A percentile compares a stretch with the other conserved stretches of the same genome.
phyloP scores from a whole-genome alignment of 331 rosid genomes.

The Quercus phellos region DNA sequence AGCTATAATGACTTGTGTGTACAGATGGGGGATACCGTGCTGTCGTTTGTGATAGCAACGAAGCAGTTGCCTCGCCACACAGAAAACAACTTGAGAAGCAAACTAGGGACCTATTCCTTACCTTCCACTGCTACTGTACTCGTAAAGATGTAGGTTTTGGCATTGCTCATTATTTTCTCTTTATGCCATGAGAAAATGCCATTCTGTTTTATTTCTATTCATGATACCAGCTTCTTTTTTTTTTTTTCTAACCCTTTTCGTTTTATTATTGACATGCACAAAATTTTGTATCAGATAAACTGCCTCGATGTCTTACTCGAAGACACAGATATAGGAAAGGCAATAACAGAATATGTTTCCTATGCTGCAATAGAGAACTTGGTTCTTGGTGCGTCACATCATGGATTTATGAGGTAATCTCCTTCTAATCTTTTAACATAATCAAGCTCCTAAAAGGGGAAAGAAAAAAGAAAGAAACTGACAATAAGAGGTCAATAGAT shows the following conservation, averaged over 20 bases:
- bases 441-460: too few relatives aligned
- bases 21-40: slow-evolving; percentile 51
- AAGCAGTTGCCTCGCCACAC: slow-evolving; percentile 37
- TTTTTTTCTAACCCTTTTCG: background rate
- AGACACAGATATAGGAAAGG: slow-evolving; percentile 72
- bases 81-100: slow-evolving; percentile 49
- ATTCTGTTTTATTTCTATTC: background rate
- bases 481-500: too few relatives aligned
- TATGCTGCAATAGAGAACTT: slow-evolving; percentile 73
- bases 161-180: background rate
- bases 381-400: slow-evolving; percentile 74
- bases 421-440: background rate
- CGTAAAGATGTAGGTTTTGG: slow-evolving; percentile 74
- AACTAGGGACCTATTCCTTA: slow-evolving; percentile 56
- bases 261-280: background rate
- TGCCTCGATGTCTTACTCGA: slow-evolving; percentile 85
- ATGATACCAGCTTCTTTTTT: background rate
- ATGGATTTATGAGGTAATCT: slow-evolving; percentile 77
- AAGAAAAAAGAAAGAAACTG: too few relatives aligned
- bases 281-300: slow-evolving; percentile 45
- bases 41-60: slow-evolving; percentile 39
- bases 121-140: slow-evolving; percentile 89
- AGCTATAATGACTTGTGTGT: slow-evolving; percentile 1
- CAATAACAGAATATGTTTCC: slow-evolving; percentile 70
- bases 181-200: background rate